Evolutionary conservation across 371 early-diverging fungal genomes (phyloP), one percentile per base, ranked within the genome.

Genomic region (Batrachochytrium dendrobatidis): DNA sequence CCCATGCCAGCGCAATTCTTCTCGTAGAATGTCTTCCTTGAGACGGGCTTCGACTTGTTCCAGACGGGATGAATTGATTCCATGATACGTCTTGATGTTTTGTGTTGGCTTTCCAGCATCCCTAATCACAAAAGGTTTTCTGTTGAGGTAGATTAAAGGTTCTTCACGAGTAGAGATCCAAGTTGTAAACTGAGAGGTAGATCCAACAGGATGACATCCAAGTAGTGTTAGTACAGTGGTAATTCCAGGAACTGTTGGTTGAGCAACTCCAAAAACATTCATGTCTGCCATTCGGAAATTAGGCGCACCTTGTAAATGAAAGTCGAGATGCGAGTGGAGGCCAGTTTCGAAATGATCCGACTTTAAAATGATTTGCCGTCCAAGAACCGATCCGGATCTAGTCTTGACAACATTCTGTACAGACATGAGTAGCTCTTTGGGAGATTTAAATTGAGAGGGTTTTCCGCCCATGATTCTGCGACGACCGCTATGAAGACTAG

Each of bases 121-220:
- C 44, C 88, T 75, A 17, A 89, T 73, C 6, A 84, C 85, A 66
- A 83, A 89, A 17, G 90, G 87, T 29, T 64, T 66, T 8, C 86
- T 79, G 60, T 84, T 83, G 44, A 86, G 74, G 65, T 67, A 72
- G 33, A 81, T 63, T 28, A 89, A 58, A 17, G 87, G 86, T 51
- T 89, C 87, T 65, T 87, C 86, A 32, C 89, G 75, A 24, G 87
- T 77, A 28, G 78, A 80, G 58, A 89, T 82, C 83, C 87, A 87
- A 43, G 66, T 15, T 17, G 44, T 24, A 29, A 28, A 45, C 26
- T 50, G 35, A 29, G 15, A 48, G 17, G 50, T 1, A 1, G 35
- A 33, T 3, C 5, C 46, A 1, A 39, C n/a, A 6, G 69, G 71
- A 55, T 61, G 62, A 49, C 65, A 70, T 32, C 78, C 77, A 22